Conservation (phyloP, 2,329 filamentous ascomycete genomes). For the Clonostachys rhizophaga region DNA sequence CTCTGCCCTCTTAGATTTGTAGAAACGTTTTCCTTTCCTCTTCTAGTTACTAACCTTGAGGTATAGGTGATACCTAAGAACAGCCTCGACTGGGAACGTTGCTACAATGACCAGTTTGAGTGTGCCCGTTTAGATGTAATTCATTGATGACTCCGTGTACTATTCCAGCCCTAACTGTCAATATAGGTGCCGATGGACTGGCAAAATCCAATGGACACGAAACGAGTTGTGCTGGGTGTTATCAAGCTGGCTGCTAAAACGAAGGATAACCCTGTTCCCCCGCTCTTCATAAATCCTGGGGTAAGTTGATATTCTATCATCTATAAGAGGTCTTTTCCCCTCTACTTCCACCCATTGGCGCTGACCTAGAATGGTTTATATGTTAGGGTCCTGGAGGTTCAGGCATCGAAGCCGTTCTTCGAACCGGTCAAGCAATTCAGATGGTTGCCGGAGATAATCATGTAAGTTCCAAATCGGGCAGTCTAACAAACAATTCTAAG, state of each 20-base stretch:
- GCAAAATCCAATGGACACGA: slow-evolving; percentile 15
- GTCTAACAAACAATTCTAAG: not conserved
- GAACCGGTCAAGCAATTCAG: slow-evolving; percentile 26
- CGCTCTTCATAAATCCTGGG: slow-evolving; percentile 27
- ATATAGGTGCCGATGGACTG: slow-evolving; percentile 27
- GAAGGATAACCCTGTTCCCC: slow-evolving; percentile 13
- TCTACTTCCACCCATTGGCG: not conserved
- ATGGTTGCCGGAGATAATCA: slow-evolving; percentile 40
- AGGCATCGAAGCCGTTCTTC: slow-evolving; percentile 26
- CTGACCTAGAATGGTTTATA: not conserved
- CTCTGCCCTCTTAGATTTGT: not conserved
- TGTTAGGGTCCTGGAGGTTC: slow-evolving; percentile 43
- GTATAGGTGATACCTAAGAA: slow-evolving; percentile 23
- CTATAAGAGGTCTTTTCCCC: not conserved
- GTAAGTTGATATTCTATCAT: slow-evolving; percentile 9
- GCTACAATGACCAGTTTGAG: slow-evolving; percentile 19
- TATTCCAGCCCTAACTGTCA: not conserved
- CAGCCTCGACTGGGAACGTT: slow-evolving; percentile 19
- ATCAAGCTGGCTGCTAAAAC: slow-evolving; percentile 22
- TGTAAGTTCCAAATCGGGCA: slow-evolving; percentile 16
- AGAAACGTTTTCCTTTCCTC: too few relatives aligned
- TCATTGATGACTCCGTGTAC: not conserved
- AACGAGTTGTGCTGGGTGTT: slow-evolving; percentile 22
- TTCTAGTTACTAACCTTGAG: not conserved
- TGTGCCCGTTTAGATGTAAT: slow-evolving; percentile 26